Evolutionary conservation across 2,329 filamentous ascomycete species (phyloP), one percentile per base, ranked within the genome.

Genomic region (Annulohypoxylon truncatum): DNA sequence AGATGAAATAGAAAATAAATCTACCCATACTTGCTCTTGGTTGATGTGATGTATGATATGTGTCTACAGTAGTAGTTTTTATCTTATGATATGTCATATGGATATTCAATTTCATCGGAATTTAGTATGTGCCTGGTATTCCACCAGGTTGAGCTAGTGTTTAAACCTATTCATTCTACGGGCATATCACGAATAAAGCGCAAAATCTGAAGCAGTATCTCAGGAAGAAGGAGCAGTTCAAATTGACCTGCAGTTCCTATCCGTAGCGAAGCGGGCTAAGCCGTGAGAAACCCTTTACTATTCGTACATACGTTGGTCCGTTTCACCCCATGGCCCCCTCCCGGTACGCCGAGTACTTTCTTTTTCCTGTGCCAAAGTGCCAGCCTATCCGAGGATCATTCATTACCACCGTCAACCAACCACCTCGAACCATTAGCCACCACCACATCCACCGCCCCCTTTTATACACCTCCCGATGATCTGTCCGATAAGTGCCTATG

Each of bases 351-450:
- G 48, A 52, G 29, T 35, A 52, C 29, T 52, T 38, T 33, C 29
- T n/a, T 52, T 52, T 52, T 24, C 29, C 47, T 42, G 55, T 47
- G 55, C 55, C 55, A 44, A 48, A 58, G 46, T 24, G 35, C 54
- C 42, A 48, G 13, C 29, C 31, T 35, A 28, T 15, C 44, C 22
- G 24, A 28, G 44, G 24, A 15, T 28, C 15, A 28, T 48, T 48
- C 22, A 26, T 26, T 28, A 28, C 44, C 44, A 48, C 24, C 24
- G 24, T 13, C 24, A 46, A 26, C 24, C n/a, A 15, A 15, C 26
- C 24, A 28, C 22, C 13, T 15, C 44, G 8, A 48, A 22, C 31
- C 50, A 24, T 40, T 40, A 28, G 18, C 50, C 50, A 18, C 33
- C 33, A 28, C 18, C 22, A 29, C 22, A 31, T 26, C 22, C 50